Evolutionary conservation across 805 yeast species (phyloP).

Genomic region (Kodamaea jinghongensis): DNA sequence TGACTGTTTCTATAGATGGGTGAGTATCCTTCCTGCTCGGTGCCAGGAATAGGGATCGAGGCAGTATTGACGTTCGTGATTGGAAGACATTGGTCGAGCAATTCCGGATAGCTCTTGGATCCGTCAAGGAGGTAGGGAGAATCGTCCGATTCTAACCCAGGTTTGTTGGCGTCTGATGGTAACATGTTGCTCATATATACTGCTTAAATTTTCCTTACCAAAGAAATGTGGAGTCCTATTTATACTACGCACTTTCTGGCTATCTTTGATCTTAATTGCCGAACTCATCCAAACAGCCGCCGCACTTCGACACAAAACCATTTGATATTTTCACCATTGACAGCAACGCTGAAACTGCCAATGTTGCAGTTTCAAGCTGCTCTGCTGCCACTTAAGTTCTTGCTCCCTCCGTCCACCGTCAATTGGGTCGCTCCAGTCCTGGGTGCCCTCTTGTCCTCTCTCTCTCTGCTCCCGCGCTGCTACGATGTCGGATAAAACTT

Average conservation of each 20-base stretch:
- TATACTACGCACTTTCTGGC: not conserved
- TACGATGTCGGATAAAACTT: too few species aligned
- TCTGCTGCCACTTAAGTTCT: too few species aligned
- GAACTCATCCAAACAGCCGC: too few species aligned
- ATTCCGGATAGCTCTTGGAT: constrained; percentile 11
- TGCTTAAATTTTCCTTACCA: not conserved
- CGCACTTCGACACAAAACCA: not conserved
- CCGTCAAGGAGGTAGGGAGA: constrained; percentile 18
- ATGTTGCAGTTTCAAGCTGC: too few species aligned
- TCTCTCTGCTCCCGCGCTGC: too few species aligned
- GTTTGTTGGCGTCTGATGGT: constrained; percentile 7
- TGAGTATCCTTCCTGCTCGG: constrained; percentile 24
- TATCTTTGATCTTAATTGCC: too few species aligned
- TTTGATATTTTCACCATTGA: not conserved
- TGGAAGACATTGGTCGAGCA: constrained; percentile 17
- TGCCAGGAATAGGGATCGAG: constrained; percentile 17
- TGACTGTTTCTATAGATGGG: constrained; percentile 30
- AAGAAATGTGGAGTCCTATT: not conserved
- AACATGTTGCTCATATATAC: not conserved
- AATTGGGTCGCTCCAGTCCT: too few species aligned
- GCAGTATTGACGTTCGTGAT: constrained; percentile 9
- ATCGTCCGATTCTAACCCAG: constrained; percentile 14
- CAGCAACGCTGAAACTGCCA: too few species aligned
- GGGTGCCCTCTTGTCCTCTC: too few species aligned
- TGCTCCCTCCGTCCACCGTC: too few species aligned